Evolutionary conservation across 139 green algal species (phyloP), one percentile per base, ranked within the genome.

Genomic region (Chlorella sp.): DNA sequence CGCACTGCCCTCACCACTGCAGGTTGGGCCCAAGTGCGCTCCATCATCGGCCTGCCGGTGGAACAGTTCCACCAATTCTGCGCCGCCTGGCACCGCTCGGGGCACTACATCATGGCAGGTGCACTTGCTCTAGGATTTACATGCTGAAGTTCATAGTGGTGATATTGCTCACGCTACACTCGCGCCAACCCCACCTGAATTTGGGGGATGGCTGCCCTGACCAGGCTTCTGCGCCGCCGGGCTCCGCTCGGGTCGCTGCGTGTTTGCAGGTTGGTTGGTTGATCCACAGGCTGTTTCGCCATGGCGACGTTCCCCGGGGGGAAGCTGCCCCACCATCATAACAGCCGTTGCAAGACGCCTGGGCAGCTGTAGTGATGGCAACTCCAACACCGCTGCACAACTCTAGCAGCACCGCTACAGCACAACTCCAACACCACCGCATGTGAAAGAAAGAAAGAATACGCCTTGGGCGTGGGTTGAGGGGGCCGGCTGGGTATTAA

Each of bases 41-140:
- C 88, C 34, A 76, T 92, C 24, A 87, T 87, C 54, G 87, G 89
- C 4, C 73, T 92, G 34, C 80, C 76, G 6, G 74, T 80, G 4
- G 86, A 91, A 28, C 81, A 85, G 44, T 92, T 92, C 73, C 85
- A 90, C 74, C 81, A 90, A 26, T 74, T 81, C 20, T 40, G 44
- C 17, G 83, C 86, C 28, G 67, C 73, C n/a, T 91, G 81, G 81
- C 70, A 88, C 46, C 11, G n/a, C n/a, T n/a, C n/a, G n/a, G n/a
- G n/a, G n/a, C n/a, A n/a, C n/a, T n/a, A n/a, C n/a, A n/a, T n/a
- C n/a, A n/a, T n/a, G n/a, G n/a, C n/a, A n/a, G n/a, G n/a, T n/a
- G n/a, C n/a, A n/a, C n/a, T n/a, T n/a, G n/a, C n/a, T n/a, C n/a
- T n/a, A n/a, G n/a, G n/a, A n/a, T n/a, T n/a, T n/a, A n/a, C n/a